A percentile compares a stretch with the other conserved stretches of the same genome.
Conservation (phyloP, 768 basidiomycete genomes). For the Cystofilobasidium capitatum region DNA sequence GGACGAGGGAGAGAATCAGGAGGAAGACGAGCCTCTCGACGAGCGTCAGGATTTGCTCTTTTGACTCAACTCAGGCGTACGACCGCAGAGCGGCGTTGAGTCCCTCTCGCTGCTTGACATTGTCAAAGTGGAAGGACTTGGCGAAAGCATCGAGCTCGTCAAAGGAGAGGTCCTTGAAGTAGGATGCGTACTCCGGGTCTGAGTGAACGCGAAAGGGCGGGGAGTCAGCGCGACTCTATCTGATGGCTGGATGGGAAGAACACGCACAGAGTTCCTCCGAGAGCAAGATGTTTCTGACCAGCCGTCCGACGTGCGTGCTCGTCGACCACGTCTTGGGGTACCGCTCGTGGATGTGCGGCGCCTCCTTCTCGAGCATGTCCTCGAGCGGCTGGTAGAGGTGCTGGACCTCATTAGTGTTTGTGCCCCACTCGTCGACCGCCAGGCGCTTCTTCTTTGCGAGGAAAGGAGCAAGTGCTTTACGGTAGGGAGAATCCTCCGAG, state of each 20-base stretch:
- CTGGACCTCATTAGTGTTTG: constrained; percentile 52
- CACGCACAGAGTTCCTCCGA: constrained; percentile 51
- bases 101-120: constrained; percentile 59
- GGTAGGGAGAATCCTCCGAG: constrained; percentile 59
- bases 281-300: constrained; percentile 59
- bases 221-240: constrained; percentile 41
- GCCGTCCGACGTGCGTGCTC: constrained; percentile 37
- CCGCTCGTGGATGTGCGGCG: constrained; percentile 48
- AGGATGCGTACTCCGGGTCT: constrained; percentile 38
- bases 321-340: constrained; percentile 38
- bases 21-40: too few relatives aligned
- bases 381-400: constrained; percentile 57
- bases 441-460: constrained; percentile 68
- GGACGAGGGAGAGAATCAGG: too few relatives aligned
- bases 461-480: constrained; percentile 58
- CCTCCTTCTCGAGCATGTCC: constrained; percentile 42
- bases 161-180: constrained; percentile 39
- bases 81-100: constrained; percentile 46
- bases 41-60: too few relatives aligned
- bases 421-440: constrained; percentile 51
- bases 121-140: constrained; percentile 61
- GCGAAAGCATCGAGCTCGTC: constrained; percentile 60
- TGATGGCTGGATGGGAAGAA: constrained; percentile 61
- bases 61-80: too few relatives aligned
- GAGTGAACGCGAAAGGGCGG: constrained; percentile 3